Evolutionary conservation across 2,329 filamentous ascomycete genomes (phyloP), one percentile per base, ranked within the genome.

Genomic region (Aspergillus pseudotamarii): DNA sequence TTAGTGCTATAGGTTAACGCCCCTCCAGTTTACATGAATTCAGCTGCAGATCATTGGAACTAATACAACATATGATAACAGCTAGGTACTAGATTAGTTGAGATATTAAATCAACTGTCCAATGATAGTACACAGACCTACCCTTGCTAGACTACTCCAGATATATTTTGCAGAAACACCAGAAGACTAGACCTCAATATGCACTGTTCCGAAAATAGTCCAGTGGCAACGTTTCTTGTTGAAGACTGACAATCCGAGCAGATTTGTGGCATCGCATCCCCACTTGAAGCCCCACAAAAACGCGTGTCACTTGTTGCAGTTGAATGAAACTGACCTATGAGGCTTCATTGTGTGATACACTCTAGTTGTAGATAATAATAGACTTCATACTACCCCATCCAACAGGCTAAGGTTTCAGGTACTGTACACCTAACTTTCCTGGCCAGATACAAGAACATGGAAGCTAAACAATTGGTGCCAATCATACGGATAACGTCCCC

Each of bases 291-390:
- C 62, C 57, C 66, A 74, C 74, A 75, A 73, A 61, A 75, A 76
- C 73, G 73, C 74, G 75, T 75, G 75, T 76, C 73, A 74, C 69
- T 58, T 55, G 23, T 34, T 50, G 32, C 58, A 54, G 26, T 63
- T 38, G 45, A 60, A 55, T 38, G n/a, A 61, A 50, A 32, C 55
- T 34, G 45, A 32, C 58, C 48, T 55, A 57, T 59, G 34, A 58
- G 21, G 61, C 12, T 32, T 58, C 34, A 41, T 30, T n/a, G n/a
- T 36, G 60, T 54, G 51, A 56, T 57, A 61, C 62, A 59, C 48
- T 36, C 50, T 46, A 38, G 51, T 48, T 16, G 30, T 12, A 41
- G 28, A 58, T 48, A 57, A 57, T 58, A 46, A 58, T 64, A 56
- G 59, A 51, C 55, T 53, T 38, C 51, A 55, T 41, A 55, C 51